These are phyloP conservation scores for Podaxis sp. DNA, from an alignment of 768 basidiomycete genomes.

Conservation along the genomic window DNA sequence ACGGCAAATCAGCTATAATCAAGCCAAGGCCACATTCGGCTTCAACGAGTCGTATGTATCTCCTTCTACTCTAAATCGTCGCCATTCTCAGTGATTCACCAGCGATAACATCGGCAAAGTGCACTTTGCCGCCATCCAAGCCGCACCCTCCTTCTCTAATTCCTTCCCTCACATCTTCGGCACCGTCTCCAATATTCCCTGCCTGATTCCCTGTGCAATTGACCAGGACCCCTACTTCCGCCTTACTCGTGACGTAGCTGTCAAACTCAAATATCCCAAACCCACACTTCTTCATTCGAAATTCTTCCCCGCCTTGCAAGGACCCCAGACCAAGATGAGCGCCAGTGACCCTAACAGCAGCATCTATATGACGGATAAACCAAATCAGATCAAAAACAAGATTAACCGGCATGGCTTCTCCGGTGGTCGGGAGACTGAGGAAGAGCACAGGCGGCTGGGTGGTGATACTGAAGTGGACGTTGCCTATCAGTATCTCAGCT, in stretches of 20 bases:
- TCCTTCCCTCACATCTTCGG: conserved; percentile 99
- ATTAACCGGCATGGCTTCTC: conserved; percentile 95
- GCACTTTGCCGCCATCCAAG: conserved; percentile 95
- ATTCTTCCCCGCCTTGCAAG: conserved; percentile 98
- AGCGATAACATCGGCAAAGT: conserved; percentile 99
- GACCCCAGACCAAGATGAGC: conserved; percentile 99
- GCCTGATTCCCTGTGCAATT: conserved; percentile 96
- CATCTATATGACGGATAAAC: conserved; percentile 95
- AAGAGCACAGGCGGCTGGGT: conserved; percentile 85
- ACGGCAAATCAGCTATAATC: conserved; percentile 88
- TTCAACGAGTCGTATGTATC: conserved; percentile 90
- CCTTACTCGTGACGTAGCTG: conserved; percentile 92
- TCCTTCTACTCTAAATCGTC: background rate
- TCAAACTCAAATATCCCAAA: conserved; percentile 93
- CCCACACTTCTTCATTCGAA: conserved; percentile 91
- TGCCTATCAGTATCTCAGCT: conserved; percentile 89
- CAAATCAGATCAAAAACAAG: conserved; percentile 95
- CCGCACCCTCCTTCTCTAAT: conserved; percentile 95
- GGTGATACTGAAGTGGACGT: conserved; percentile 96
- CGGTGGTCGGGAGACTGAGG: conserved; percentile 93
- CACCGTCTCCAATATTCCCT: conserved; percentile 75
- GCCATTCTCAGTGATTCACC: conserved; percentile 10
- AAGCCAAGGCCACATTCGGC: conserved; percentile 94
- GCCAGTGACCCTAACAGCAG: conserved; percentile 91
- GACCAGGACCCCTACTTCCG: conserved; percentile 99